Conservation (phyloP, 1,284 basidiomycete genomes). For the Leccinum insigne region DNA sequence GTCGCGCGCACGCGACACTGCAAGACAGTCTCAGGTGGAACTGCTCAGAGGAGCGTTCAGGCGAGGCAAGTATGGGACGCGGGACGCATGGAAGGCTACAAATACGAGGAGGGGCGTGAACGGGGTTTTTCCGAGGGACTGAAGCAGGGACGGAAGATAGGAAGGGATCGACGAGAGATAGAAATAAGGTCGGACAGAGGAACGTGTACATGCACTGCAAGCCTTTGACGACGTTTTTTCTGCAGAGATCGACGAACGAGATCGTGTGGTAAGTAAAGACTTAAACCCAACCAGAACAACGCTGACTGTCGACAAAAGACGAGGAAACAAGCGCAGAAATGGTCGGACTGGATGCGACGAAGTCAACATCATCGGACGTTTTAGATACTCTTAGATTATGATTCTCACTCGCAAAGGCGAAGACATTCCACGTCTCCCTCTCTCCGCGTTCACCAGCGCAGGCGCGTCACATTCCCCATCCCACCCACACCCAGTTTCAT, state of each 20-base stretch:
- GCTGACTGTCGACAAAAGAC: constrained; percentile 6
- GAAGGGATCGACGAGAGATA: constrained; percentile 43
- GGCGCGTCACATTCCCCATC: constrained; percentile 55
- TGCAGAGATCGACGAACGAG: constrained; percentile 39
- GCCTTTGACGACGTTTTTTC: constrained; percentile 56
- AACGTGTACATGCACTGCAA: constrained; percentile 49
- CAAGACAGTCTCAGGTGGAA: constrained; percentile 46
- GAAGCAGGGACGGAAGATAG: constrained; percentile 42
- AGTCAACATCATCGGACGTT: neutral
- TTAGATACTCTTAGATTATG: constrained; percentile 4
- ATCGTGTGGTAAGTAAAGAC: constrained; percentile 29
- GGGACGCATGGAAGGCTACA: constrained; percentile 42
- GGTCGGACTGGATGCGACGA: constrained; percentile 33
- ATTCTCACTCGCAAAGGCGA: constrained; percentile 52
- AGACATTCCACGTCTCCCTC: constrained; percentile 63
- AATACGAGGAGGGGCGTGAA: constrained; percentile 44
- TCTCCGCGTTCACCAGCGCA: constrained; percentile 59
- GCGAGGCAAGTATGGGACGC: constrained; percentile 46
- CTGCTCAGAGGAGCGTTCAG: constrained; percentile 44
- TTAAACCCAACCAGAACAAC: too few relatives aligned
- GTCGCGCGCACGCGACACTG: constrained; percentile 46
- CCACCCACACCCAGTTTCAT: constrained; percentile 72
- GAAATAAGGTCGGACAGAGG: constrained; percentile 41
- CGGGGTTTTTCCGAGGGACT: constrained; percentile 42
- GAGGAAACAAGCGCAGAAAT: constrained; percentile 24